Evolutionary conservation across 331 rosid species (phyloP).

Genomic region (Acacia concinna): DNA sequence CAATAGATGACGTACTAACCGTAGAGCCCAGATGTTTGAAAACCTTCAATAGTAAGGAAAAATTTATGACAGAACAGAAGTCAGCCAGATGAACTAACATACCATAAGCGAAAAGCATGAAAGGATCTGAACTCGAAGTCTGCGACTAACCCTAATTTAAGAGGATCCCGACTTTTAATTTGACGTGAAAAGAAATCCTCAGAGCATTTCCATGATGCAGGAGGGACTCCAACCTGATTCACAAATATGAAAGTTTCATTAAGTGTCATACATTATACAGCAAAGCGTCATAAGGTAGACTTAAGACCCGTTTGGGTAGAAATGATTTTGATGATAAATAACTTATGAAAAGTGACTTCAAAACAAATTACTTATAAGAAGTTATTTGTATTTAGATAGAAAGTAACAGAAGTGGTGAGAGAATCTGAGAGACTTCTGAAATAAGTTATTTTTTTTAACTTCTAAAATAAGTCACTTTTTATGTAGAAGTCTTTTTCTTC

Average conservation of each 20-base stretch:
- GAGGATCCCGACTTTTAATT: conserved; percentile 87
- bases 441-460: too few relatives aligned
- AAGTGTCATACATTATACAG: conserved; percentile 18
- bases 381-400: too few relatives aligned
- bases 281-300: conserved; percentile 35
- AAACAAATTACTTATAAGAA: too few relatives aligned
- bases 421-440: too few relatives aligned
- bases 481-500: too few relatives aligned
- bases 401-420: too few relatives aligned
- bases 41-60: conserved; percentile 53
- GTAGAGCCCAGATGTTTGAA: conserved; percentile 77
- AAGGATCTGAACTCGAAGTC: conserved; percentile 27
- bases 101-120: neutral
- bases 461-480: too few relatives aligned
- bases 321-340: too few relatives aligned
- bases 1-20: conserved; percentile 76
- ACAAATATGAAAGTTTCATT: conserved; percentile 28
- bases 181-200: conserved; percentile 81
- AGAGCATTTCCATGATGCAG: conserved; percentile 97
- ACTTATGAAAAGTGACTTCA: too few relatives aligned
- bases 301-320: too few relatives aligned
- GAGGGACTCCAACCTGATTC: conserved; percentile 67
- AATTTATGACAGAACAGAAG: neutral
- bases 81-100: neutral
- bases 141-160: conserved; percentile 76